Percentiles rank a stretch among this genome's conserved stretches.
Conservation (phyloP, 2,329 filamentous ascomycete genomes). For the Metarhizium album region DNA sequence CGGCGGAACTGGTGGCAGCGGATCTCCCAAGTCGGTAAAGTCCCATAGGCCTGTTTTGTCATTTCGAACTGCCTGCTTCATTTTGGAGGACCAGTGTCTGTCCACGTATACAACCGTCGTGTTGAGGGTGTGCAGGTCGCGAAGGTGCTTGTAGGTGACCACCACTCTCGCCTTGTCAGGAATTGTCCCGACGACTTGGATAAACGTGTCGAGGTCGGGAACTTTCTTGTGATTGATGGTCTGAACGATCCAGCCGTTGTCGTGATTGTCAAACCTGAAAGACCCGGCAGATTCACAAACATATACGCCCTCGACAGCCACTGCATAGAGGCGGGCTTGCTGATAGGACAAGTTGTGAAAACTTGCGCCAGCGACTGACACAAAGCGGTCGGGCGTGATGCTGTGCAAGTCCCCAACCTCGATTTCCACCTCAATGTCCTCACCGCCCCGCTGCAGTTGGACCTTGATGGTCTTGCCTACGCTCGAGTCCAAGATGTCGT, state of each 20-base stretch:
- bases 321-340: slow-evolving; percentile 89
- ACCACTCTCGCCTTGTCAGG: slow-evolving; percentile 77
- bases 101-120: slow-evolving; percentile 89
- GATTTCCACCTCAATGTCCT: slow-evolving; percentile 77
- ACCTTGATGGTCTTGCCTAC: slow-evolving; percentile 71
- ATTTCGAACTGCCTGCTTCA: slow-evolving; percentile 85
- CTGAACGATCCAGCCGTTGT: slow-evolving; percentile 90
- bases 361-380: slow-evolving; percentile 84
- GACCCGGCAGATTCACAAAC: slow-evolving; percentile 92
- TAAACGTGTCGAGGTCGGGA: slow-evolving; percentile 76
- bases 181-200: slow-evolving; percentile 81
- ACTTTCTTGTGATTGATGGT: slow-evolving; percentile 87
- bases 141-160: slow-evolving; percentile 88
- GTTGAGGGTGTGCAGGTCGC: slow-evolving; percentile 88
- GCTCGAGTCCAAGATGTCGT: slow-evolving; percentile 82
- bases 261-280: slow-evolving; percentile 84
- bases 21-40: slow-evolving; percentile 73
- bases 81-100: slow-evolving; percentile 90
- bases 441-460: slow-evolving; percentile 76
- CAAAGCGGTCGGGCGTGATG: slow-evolving; percentile 93
- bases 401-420: slow-evolving; percentile 80
- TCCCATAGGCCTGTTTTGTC: slow-evolving; percentile 90
- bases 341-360: slow-evolving; percentile 98
- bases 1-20: slow-evolving; percentile 63
- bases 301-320: slow-evolving; percentile 84